phyloP scores from a whole-genome alignment of 495 filamentous ascomycete genomes.

The Neurospora sp. region DNA sequence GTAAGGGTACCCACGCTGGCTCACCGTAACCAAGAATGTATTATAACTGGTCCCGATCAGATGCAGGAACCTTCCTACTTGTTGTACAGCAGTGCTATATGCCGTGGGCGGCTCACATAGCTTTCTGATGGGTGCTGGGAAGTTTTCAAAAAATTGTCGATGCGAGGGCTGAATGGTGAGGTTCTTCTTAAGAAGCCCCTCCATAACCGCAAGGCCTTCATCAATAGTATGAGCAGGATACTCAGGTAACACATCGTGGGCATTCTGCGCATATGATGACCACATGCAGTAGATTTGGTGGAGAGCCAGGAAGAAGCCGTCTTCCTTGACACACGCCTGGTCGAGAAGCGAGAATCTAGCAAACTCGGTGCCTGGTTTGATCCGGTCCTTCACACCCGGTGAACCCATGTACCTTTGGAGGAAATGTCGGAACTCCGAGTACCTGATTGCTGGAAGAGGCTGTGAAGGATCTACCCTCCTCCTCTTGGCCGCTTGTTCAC shows the following conservation, averaged over 20 bases:
- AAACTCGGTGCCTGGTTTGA: slow-evolving; percentile 23
- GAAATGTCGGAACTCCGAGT: neutral
- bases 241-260: neutral
- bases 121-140: slow-evolving; percentile 32
- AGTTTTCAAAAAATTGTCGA: slow-evolving; percentile 42
- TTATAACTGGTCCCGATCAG: slow-evolving; percentile 21
- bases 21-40: neutral
- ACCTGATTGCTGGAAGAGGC: neutral
- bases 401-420: neutral
- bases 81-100: slow-evolving; percentile 6
- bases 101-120: slow-evolving; percentile 11
- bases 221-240: slow-evolving; percentile 9
- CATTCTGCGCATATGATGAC: slow-evolving; percentile 13
- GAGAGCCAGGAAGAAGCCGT: slow-evolving; percentile 53
- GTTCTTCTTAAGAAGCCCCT: slow-evolving; percentile 30
- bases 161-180: slow-evolving; percentile 22
- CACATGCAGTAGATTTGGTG: slow-evolving; percentile 60
- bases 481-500: neutral
- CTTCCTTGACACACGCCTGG: slow-evolving; percentile 45
- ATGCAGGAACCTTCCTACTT: slow-evolving; percentile 26
- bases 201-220: slow-evolving; percentile 28
- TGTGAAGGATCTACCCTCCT: neutral
- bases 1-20: slow-evolving; percentile 39
- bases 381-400: neutral
- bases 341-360: slow-evolving; percentile 46